Evolutionary conservation across 495 filamentous ascomycete genomes (phyloP).

Genomic region (Apodospora peruviana): DNA sequence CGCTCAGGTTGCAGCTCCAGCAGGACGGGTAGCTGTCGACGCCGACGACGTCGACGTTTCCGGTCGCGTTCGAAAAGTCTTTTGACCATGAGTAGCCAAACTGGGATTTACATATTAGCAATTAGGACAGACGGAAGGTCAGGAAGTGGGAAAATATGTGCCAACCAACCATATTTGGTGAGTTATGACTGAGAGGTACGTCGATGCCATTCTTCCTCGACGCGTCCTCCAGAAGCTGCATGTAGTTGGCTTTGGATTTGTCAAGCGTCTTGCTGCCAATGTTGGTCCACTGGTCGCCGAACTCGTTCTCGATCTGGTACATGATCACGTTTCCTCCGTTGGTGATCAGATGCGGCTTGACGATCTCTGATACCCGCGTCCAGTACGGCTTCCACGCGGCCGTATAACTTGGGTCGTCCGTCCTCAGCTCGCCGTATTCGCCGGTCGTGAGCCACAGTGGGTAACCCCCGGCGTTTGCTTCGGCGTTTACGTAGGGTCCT

Average conservation of each 20-base stretch:
- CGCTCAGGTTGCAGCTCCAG: slow-evolving; percentile 52
- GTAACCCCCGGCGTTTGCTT: slow-evolving; percentile 54
- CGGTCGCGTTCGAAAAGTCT: slow-evolving; percentile 42
- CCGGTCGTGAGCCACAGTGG: slow-evolving; percentile 58
- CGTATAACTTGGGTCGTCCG: slow-evolving; percentile 54
- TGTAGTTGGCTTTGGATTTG: slow-evolving; percentile 44
- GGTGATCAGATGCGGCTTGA: slow-evolving; percentile 49
- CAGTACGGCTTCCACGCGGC: slow-evolving; percentile 50
- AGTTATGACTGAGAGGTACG: slow-evolving; percentile 50
- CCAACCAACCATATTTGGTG: slow-evolving; percentile 24
- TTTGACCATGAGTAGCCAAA: slow-evolving; percentile 38
- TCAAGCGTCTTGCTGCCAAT: slow-evolving; percentile 41
- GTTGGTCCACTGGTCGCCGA: slow-evolving; percentile 50
- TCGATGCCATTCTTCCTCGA: slow-evolving; percentile 49
- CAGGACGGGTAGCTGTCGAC: slow-evolving; percentile 59
- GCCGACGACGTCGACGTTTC: slow-evolving; percentile 53
- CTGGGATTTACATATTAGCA: too few relatives aligned
- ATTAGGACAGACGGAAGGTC: too few relatives aligned
- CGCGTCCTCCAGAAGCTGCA: slow-evolving; percentile 47
- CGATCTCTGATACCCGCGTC: slow-evolving; percentile 41
- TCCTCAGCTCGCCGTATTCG: slow-evolving; percentile 51
- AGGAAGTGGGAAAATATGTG: too few relatives aligned
- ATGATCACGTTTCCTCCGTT: slow-evolving; percentile 50
- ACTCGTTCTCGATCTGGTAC: slow-evolving; percentile 60
- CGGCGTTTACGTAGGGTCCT: slow-evolving; percentile 57